phyloP scores from a whole-genome alignment of 306 rosid genomes.

The Geum urbanum region DNA sequence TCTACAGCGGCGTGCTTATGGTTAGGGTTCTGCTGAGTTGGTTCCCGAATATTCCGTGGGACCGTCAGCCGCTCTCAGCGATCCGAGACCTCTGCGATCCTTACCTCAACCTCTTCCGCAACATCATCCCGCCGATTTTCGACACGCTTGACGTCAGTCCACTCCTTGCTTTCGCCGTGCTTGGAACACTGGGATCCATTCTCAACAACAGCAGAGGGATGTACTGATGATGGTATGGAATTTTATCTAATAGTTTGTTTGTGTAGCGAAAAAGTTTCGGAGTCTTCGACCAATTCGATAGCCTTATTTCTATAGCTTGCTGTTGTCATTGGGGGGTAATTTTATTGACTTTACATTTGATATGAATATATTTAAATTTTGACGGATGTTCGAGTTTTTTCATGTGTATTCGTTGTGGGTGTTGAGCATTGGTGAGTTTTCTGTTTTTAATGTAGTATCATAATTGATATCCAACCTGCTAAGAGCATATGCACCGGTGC shows the following conservation, averaged over 20 bases:
- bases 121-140: conserved; percentile 80
- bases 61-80: conserved; percentile 80
- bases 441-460: neutral
- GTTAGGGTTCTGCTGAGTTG: conserved; percentile 95
- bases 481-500: too few species aligned
- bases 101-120: conserved; percentile 74
- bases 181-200: conserved; percentile 71
- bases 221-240: conserved; percentile 32
- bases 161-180: conserved; percentile 80
- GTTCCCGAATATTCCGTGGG: conserved; percentile 98
- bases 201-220: conserved; percentile 35
- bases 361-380: neutral
- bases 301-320: neutral
- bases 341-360: neutral
- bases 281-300: neutral
- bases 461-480: too few species aligned
- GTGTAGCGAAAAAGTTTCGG: neutral
- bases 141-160: conserved; percentile 89
- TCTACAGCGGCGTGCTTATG: conserved; percentile 90
- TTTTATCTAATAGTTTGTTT: neutral
- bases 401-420: neutral
- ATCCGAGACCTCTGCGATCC: conserved; percentile 93
- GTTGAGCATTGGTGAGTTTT: neutral
- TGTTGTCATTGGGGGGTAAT: neutral
- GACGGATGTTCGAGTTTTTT: neutral